Evolutionary conservation across 2,329 filamentous ascomycete genomes (phyloP), one percentile per base, ranked within the genome.

Genomic region (Macrophomina phaseolina): DNA sequence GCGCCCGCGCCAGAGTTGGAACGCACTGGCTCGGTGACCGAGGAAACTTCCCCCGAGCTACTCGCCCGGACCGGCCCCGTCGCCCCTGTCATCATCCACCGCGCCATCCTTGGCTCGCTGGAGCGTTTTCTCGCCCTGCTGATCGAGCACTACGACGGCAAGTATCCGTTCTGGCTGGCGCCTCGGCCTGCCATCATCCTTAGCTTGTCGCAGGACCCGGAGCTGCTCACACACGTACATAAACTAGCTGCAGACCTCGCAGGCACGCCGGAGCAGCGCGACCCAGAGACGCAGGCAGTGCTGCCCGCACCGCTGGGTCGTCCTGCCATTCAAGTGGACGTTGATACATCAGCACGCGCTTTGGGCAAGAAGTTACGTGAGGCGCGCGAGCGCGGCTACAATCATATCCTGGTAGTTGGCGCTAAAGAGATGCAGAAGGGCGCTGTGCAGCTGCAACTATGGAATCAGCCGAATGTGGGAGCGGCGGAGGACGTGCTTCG

Each of bases 91-190:
- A 86, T 97, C 74, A 90, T 97, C 62, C 93, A 97, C 76, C 88
- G 93, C 60, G 93, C 93, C 14, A 90, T 97, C 42, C 85, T 96
- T 62, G 93, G 93, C 16, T 95, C 91, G 0, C 85, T 96, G 5
- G 93, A 97, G 79, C 86, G 93, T 53, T 88, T 97, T 69, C 90
- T 97, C 85, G 93, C 93, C 3, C 83, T 97, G 14, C 79, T 97
- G 48, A 94, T 95, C 65, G 93, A 97, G 78, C 90, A 92, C 70
- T 92, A 94, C 72, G 85, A 90, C 66, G 91, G 91, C 16, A 86
- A 85, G 67, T 96, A 92, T 87, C 93, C 93, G 3, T 94, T 97
- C 76, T 97, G 93, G 93, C 83, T 97, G 9, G 94, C 91, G 65
- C 93, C 93, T 0, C 87, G 89, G 5, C 93, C 95, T 74, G 89